phyloP scores from a whole-genome alignment of 768 basidiomycete genomes.

The Termitomyces sp. region DNA sequence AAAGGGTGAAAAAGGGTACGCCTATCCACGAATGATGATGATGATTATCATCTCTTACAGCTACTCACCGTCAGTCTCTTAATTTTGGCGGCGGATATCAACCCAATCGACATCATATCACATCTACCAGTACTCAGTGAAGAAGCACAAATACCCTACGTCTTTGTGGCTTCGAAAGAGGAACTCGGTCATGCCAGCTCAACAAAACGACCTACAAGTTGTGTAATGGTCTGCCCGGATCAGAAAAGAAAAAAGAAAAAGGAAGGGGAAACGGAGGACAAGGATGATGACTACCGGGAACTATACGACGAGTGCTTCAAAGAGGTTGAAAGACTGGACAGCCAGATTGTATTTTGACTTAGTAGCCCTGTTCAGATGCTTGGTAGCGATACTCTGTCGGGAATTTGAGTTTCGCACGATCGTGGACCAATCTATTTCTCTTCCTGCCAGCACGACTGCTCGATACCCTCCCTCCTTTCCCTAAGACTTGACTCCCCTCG shows the following conservation, averaged over 20 bases:
- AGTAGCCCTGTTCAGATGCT: too few species aligned
- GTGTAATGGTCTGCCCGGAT: slow-evolving; percentile 89
- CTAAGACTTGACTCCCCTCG: slow-evolving; percentile 13
- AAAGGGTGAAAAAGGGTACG: slow-evolving; percentile 95
- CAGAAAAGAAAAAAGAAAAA: slow-evolving; percentile 71
- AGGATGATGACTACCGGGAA: slow-evolving; percentile 83
- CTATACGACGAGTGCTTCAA: slow-evolving; percentile 79
- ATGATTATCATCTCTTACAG: background rate
- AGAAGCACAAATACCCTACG: slow-evolving; percentile 87
- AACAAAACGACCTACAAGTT: slow-evolving; percentile 97
- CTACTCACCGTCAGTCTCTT: slow-evolving; percentile 51
- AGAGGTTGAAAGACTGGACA: slow-evolving; percentile 82
- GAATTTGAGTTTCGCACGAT: slow-evolving; percentile 19
- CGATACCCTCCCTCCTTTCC: slow-evolving; percentile 14
- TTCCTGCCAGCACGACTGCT: slow-evolving; percentile 12
- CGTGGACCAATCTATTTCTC: slow-evolving; percentile 10
- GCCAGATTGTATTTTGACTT: slow-evolving; percentile 56
- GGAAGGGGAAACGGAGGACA: slow-evolving; percentile 50
- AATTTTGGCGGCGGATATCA: slow-evolving; percentile 93
- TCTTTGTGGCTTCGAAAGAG: slow-evolving; percentile 89
- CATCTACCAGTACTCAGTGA: slow-evolving; percentile 93
- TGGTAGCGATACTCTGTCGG: too few species aligned
- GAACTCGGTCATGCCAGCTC: slow-evolving; percentile 93
- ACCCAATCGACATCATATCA: slow-evolving; percentile 96
- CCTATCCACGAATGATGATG: slow-evolving; percentile 8